A percentile compares a stretch with the other conserved stretches of the same genome.
Evolutionary conservation across 2,329 filamentous ascomycete genomes (phyloP).

Genomic region (Emydomyces testavorans): DNA sequence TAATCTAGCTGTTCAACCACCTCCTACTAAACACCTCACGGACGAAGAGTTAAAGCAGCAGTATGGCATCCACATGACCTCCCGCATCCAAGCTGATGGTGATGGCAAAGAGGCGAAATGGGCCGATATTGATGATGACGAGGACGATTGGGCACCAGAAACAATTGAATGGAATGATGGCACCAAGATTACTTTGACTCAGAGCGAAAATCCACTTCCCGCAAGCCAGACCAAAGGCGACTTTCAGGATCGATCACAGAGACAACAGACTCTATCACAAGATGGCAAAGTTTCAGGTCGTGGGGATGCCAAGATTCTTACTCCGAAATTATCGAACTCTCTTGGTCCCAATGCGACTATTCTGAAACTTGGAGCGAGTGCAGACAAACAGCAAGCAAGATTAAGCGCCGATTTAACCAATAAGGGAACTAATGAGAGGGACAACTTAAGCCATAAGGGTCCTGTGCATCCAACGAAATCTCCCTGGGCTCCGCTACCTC

Average conservation of each 20-base stretch:
- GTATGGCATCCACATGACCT: conserved; percentile 57
- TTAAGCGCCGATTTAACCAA: conserved; percentile 35
- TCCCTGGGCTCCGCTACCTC: conserved; percentile 79
- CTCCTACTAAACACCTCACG: conserved; percentile 53
- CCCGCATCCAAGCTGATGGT: conserved; percentile 51
- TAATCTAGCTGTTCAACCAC: conserved; percentile 39
- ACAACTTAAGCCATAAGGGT: conserved; percentile 37
- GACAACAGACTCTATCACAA: conserved; percentile 1
- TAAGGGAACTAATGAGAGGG: conserved; percentile 45
- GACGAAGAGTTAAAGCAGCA: conserved; percentile 58
- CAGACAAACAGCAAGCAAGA: conserved; percentile 36
- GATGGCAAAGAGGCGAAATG: conserved; percentile 53
- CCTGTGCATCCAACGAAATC: conserved; percentile 61
- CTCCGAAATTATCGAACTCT: conserved; percentile 32
- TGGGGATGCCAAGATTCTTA: conserved; percentile 23
- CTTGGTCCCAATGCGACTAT: conserved; percentile 41
- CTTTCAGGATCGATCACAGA: conserved; percentile 15
- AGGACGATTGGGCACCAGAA: conserved; percentile 58
- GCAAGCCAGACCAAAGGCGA: conserved; percentile 18
- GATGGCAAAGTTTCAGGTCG: conserved; percentile 6
- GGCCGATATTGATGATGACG: conserved; percentile 59
- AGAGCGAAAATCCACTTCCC: conserved; percentile 26
- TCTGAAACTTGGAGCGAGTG: conserved; percentile 38
- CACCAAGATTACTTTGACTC: conserved; percentile 51
- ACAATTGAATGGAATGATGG: conserved; percentile 59